Conservation (phyloP, 208 protist genomes). For the Borovskyia barvae region DNA sequence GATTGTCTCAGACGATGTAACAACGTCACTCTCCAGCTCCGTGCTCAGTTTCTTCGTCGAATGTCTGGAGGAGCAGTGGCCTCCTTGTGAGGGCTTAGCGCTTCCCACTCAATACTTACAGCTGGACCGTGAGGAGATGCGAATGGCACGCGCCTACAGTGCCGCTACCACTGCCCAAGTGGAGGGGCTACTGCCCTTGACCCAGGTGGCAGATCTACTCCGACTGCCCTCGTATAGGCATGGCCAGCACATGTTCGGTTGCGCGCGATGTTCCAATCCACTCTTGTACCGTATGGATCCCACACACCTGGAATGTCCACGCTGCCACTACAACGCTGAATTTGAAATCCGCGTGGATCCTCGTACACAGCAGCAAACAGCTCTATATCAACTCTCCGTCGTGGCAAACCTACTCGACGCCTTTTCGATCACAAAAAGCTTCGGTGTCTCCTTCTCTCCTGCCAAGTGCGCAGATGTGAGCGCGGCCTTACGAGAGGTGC, state of each 20-base stretch:
- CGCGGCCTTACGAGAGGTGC: constrained; percentile 36
- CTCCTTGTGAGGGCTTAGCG: constrained; percentile 34
- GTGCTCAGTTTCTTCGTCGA: constrained; percentile 8
- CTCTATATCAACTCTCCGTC: constrained; percentile 62
- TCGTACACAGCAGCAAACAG: constrained; percentile 44
- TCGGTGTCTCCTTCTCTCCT: constrained; percentile 33
- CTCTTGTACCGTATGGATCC: constrained; percentile 31
- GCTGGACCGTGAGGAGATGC: constrained; percentile 29
- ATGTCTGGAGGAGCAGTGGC: constrained; percentile 60
- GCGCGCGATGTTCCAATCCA: constrained; percentile 51
- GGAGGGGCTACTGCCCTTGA: constrained; percentile 25
- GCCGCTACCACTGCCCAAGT: constrained; percentile 18
- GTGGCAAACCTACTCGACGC: constrained; percentile 49
- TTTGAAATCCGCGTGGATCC: constrained; percentile 46
- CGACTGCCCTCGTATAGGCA: constrained; percentile 31
- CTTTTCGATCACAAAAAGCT: constrained; percentile 50
- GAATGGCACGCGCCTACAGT: constrained; percentile 31
- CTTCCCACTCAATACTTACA: constrained; percentile 36
- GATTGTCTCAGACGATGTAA: not conserved
- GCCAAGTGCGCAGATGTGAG: constrained; percentile 21
- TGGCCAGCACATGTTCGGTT: constrained; percentile 43
- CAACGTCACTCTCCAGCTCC: not conserved
- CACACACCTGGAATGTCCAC: constrained; percentile 42
- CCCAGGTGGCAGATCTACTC: constrained; percentile 34
- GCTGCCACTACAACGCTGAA: constrained; percentile 79